A percentile compares a stretch with the other conserved stretches of the same genome.
These are phyloP conservation scores for Pseudozyma tsukubaensis DNA, from an alignment of 1,284 basidiomycete species.

Conservation along the genomic window DNA sequence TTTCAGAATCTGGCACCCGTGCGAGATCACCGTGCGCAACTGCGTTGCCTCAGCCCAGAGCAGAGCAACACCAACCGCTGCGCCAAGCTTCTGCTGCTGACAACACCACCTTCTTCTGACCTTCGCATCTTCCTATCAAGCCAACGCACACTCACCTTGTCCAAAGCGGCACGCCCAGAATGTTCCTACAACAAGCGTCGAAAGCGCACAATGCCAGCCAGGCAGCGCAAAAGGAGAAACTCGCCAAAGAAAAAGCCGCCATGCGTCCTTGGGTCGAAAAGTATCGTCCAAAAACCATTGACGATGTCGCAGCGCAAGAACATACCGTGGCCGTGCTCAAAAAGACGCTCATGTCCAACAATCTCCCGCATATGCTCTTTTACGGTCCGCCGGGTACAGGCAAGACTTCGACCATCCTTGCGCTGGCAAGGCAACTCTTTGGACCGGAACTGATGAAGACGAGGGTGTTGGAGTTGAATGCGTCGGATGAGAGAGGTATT, in stretches of 20 bases:
- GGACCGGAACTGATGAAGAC: slow-evolving; percentile 95
- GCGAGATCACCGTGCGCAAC: slow-evolving; percentile 15
- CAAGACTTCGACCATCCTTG: slow-evolving; percentile 98
- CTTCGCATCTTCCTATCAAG: neutral
- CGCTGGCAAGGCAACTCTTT: slow-evolving; percentile 91
- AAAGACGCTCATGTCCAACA: slow-evolving; percentile 90
- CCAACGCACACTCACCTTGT: neutral
- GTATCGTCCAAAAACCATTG: slow-evolving; percentile 97
- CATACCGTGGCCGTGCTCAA: slow-evolving; percentile 91
- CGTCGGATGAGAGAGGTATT: slow-evolving; percentile 98
- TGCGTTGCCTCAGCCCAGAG: neutral
- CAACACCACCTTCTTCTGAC: slow-evolving; percentile 1
- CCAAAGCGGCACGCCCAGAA: neutral
- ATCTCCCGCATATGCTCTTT: slow-evolving; percentile 99
- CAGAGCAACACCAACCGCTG: slow-evolving; percentile 7
- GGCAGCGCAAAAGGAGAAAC: slow-evolving; percentile 43
- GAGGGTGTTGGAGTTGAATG: slow-evolving; percentile 96
- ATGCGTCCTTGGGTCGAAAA: slow-evolving; percentile 98
- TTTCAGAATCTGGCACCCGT: slow-evolving; percentile 15
- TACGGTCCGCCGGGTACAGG: slow-evolving; percentile 99
- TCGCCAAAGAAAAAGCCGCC: slow-evolving; percentile 45
- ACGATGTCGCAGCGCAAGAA: slow-evolving; percentile 96
- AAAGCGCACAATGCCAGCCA: slow-evolving; percentile 38
- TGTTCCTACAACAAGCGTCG: slow-evolving; percentile 47
- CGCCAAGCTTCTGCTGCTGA: neutral